Percentiles rank a stretch among this genome's conserved stretches.
phyloP scores from a whole-genome alignment of 306 rosid species.

The Rosa persica region DNA sequence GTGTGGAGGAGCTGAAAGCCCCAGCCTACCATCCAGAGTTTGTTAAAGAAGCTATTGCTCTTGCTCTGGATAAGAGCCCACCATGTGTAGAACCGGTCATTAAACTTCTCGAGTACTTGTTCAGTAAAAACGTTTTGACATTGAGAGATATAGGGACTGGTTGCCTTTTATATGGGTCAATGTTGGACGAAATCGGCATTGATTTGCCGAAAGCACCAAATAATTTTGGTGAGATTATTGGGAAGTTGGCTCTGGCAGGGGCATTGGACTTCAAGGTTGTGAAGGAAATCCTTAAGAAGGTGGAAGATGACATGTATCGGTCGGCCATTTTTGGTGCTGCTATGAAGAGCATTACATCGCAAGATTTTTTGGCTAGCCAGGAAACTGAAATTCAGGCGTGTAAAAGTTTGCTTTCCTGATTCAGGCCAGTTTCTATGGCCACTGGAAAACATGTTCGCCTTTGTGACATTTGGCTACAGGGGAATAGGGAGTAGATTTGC shows the following conservation, averaged over 20 bases:
- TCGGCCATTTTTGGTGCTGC: conserved; percentile 28
- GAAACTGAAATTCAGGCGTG: conserved; percentile 36
- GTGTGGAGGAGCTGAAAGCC: conserved; percentile 45
- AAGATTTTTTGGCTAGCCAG: conserved; percentile 17
- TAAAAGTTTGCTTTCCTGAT: conserved; percentile 31
- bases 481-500: conserved; percentile 5
- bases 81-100: conserved; percentile 35
- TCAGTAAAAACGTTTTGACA: conserved; percentile 26
- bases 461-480: neutral
- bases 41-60: conserved; percentile 37
- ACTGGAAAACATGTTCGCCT: neutral
- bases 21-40: conserved; percentile 36
- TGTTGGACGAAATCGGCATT: conserved; percentile 40
- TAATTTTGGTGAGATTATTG: conserved; percentile 39
- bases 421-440: neutral
- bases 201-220: conserved; percentile 44
- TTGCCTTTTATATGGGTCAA: conserved; percentile 34
- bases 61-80: conserved; percentile 40
- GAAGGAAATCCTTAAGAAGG: conserved; percentile 32
- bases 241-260: conserved; percentile 27
- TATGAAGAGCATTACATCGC: conserved; percentile 28
- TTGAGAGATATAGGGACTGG: conserved; percentile 35
- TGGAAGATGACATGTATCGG: conserved; percentile 31
- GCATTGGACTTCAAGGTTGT: conserved; percentile 33
- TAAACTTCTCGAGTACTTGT: conserved; percentile 36